Conservation (phyloP, 179 eudicot genomes). For the Spinacia oleracea region DNA sequence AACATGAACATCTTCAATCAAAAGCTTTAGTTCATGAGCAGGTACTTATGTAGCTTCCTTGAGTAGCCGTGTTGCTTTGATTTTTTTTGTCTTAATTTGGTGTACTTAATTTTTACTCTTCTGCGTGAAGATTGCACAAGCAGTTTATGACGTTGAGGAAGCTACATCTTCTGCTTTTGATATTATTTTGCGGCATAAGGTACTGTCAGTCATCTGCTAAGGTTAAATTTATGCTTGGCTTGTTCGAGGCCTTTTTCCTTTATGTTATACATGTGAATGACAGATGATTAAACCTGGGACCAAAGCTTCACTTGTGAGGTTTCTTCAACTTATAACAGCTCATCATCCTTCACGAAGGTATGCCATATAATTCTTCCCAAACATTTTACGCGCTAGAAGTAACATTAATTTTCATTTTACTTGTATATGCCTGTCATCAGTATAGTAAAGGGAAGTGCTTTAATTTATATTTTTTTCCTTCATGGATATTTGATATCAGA, state of each 20-base stretch:
- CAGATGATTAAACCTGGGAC: constrained; percentile 90
- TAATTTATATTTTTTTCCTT: not conserved
- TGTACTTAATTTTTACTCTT: constrained; percentile 8
- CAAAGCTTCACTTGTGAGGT: constrained; percentile 71
- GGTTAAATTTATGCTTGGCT: constrained; percentile 12
- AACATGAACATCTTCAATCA: constrained; percentile 67
- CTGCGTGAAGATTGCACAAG: constrained; percentile 65
- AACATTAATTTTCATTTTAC: not conserved
- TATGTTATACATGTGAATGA: constrained; percentile 19
- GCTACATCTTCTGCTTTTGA: constrained; percentile 80
- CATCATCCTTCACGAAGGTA: constrained; percentile 97
- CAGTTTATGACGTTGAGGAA: constrained; percentile 90
- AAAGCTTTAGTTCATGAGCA: constrained; percentile 74
- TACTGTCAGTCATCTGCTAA: constrained; percentile 26
- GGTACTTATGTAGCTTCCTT: constrained; percentile 43
- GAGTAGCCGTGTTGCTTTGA: not conserved
- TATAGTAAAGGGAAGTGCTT: not conserved
- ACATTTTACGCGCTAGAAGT: not conserved
- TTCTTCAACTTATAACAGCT: constrained; percentile 84
- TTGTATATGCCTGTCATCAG: not conserved
- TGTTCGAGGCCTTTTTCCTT: constrained; percentile 18
- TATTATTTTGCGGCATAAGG: constrained; percentile 79
- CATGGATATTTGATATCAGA: constrained; percentile 38
- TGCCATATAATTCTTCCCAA: constrained; percentile 14
- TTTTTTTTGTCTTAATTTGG: not conserved